Evolutionary conservation across 148 eudicot genomes (phyloP), one percentile per base, ranked within the genome.

Genomic region (Suaeda aralocaspica): DNA sequence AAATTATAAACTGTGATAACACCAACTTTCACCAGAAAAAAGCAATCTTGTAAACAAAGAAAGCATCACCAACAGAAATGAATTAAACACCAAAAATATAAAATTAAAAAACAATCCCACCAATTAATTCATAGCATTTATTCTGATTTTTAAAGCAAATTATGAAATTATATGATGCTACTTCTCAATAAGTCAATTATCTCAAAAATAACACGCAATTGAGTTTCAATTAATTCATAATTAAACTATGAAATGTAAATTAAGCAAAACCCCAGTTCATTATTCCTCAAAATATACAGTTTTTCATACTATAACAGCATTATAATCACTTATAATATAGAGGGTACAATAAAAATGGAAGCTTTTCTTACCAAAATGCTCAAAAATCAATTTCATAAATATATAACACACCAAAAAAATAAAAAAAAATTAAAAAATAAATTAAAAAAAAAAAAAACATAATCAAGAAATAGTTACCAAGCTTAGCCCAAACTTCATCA

Each of bases 401-500:
- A n/a, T n/a, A n/a, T n/a, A n/a, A n/a, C n/a, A n/a, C n/a, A n/a
- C n/a, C n/a, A n/a, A n/a, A n/a, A n/a, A n/a, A n/a, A n/a, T n/a
- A n/a, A n/a, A 19, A 19, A 18, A 21, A 26, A n/a, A n/a, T 59
- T 2, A 60, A 14, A 33, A 4, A 0, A 56, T 24, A 34, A 67
- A 21, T 19, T 10, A 11, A 25, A 49, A 24, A 13, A 1, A 50
- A 51, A 28, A 30, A 29, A n/a, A n/a, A n/a, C n/a, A n/a, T n/a
- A n/a, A n/a, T n/a, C n/a, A n/a, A n/a, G n/a, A n/a, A 25, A 15
- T 4, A 0, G 9, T n/a, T 74, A 84, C 88, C 88, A 31, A 84
- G 80, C 77, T 82, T 84, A 56, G 85, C 83, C 88, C 88, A 84
- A 48, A 79, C 74, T 72, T 84, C 83, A 51, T 68, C 72, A 10